phyloP scores from a whole-genome alignment of 768 basidiomycete species.

The Trametes coccinea region DNA sequence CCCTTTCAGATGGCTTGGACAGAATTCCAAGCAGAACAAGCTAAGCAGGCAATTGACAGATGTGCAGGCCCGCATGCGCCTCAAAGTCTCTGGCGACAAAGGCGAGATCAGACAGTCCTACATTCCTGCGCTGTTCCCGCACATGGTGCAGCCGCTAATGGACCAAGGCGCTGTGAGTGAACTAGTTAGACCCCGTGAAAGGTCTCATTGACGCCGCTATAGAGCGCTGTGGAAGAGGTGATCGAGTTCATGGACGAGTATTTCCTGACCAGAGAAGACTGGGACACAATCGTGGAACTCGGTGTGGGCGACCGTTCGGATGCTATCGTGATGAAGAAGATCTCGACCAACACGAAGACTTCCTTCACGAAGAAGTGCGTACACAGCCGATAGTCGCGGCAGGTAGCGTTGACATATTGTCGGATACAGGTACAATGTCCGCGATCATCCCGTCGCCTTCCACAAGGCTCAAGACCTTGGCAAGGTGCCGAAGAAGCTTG shows the following conservation, averaged over 20 bases:
- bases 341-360: slow-evolving; percentile 77
- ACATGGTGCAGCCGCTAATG: slow-evolving; percentile 77
- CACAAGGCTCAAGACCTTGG: slow-evolving; percentile 84
- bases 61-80: slow-evolving; percentile 92
- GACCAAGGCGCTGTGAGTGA: slow-evolving; percentile 70
- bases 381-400: not conserved
- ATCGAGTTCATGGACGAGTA: slow-evolving; percentile 94
- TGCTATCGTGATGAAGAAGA: slow-evolving; percentile 78
- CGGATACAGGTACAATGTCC: slow-evolving; percentile 73
- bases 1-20: slow-evolving; percentile 83
- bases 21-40: slow-evolving; percentile 92
- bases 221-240: slow-evolving; percentile 80
- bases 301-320: slow-evolving; percentile 83
- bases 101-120: slow-evolving; percentile 90
- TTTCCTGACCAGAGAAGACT: slow-evolving; percentile 90
- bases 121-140: slow-evolving; percentile 82
- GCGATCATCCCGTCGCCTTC: slow-evolving; percentile 93
- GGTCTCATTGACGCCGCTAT: slow-evolving; percentile 1
- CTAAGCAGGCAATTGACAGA: slow-evolving; percentile 80
- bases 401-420: not conserved
- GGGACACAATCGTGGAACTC: slow-evolving; percentile 94
- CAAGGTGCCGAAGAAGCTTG: slow-evolving; percentile 78
- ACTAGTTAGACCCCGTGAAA: slow-evolving; percentile 2
- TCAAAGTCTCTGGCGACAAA: slow-evolving; percentile 90
- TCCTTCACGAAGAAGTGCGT: slow-evolving; percentile 83